Base-by-base conservation (phyloP, 345 rosid species). In the Theobroma cacao region DNA sequence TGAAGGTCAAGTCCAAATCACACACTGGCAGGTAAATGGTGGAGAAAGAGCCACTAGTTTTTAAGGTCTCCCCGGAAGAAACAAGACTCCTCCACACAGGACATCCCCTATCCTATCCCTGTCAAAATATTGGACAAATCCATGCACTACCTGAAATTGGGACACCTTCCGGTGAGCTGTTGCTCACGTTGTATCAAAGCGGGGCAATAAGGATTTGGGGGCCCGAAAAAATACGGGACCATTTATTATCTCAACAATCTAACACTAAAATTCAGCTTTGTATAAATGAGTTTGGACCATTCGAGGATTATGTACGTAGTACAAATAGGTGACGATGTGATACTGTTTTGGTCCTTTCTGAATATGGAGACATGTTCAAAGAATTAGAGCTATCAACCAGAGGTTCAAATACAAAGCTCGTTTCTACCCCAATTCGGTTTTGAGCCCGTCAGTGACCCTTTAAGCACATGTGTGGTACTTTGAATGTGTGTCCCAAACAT, bases 31-130 rank as follows among this genome's bases (percentile, higher is more conserved):
- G 60, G 76, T 17, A 26, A 67, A 7, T 55, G 74, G 15, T 2
- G 59, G n/a, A 34, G 13, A 47, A 5, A 43, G 4, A 60, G 78
- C 59, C 78, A 18, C 20, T 47, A 48, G 41, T 28, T 26, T 15
- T 45, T 62, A 64, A 77, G 81, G 88, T 87, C 76, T 87, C 90
- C 88, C 76, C 3, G 5, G 72, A 68, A 78, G 86, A 81, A 80
- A 78, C 88, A 80, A 65, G 87, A 78, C 82, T 70, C 86, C 84
- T 74, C 59, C n/a, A 62, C 36, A 61, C 33, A 78, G 73, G 72
- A 75, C 77, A 72, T 17, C 33, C 63, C 36, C 33, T 34, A 45
- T 78, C 75, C 45, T 77, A 67, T 76, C 79, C 15, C 62, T 50
- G 38, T 79, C 81, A 77, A 15, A 15, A 34, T 33, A 9, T 41